Conservation (phyloP, 106 monocot genomes). For the Allium cepa region DNA sequence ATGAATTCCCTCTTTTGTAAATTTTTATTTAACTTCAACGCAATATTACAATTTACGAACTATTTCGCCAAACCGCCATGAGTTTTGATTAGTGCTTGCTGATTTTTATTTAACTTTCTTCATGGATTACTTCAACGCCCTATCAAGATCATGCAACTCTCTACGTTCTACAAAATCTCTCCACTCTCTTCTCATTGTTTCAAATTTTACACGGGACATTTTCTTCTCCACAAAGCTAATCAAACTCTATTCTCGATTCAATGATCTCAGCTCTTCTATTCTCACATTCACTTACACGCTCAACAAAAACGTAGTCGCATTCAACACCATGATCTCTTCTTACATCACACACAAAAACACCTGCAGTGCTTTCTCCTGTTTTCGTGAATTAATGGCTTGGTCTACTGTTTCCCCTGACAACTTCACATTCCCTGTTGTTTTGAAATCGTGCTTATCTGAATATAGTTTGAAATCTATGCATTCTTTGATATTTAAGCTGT, state of each 20-base stretch:
- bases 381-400: slow-evolving; percentile 23
- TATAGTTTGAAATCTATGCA: slow-evolving; percentile 25
- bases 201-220: slow-evolving; percentile 19
- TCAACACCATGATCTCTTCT: slow-evolving; percentile 48
- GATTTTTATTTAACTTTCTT: neutral
- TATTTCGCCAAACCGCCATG: too few species aligned
- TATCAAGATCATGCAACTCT: slow-evolving; percentile 25
- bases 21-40: too few species aligned
- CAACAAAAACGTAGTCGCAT: slow-evolving; percentile 28
- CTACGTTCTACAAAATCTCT: slow-evolving; percentile 17
- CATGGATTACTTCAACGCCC: slow-evolving; percentile 6
- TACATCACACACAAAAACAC: slow-evolving; percentile 24
- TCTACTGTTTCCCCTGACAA: slow-evolving; percentile 16
- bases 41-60: too few species aligned
- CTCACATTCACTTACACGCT: slow-evolving; percentile 24
- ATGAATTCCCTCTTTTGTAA: too few species aligned
- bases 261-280: slow-evolving; percentile 27
- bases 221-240: slow-evolving; percentile 43
- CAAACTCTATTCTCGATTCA: slow-evolving; percentile 52
- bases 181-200: slow-evolving; percentile 48
- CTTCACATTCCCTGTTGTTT: slow-evolving; percentile 57
- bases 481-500: slow-evolving; percentile 33
- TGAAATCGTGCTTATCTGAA: slow-evolving; percentile 35
- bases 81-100: too few species aligned
- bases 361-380: slow-evolving; percentile 17